These are phyloP conservation scores for Trichomonascaceae sp. DNA, from an alignment of 1,139 yeast species.

Conservation along the genomic window DNA sequence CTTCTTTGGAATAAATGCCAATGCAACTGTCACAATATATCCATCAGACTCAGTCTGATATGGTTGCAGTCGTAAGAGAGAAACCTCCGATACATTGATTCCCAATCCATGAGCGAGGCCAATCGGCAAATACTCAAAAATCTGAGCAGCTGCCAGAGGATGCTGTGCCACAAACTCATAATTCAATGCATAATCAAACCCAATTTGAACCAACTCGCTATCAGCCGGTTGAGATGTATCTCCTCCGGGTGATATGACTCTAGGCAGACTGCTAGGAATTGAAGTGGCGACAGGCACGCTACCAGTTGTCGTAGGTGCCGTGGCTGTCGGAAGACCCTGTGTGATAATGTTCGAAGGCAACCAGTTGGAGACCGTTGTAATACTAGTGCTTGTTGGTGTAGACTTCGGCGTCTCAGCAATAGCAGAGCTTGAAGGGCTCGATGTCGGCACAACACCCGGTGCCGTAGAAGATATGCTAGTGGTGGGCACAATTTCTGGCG, in stretches of 20 bases:
- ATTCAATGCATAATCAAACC: slow-evolving; percentile 36
- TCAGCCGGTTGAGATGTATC: slow-evolving; percentile 26
- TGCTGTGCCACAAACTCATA: slow-evolving; percentile 37
- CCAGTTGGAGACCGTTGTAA: slow-evolving; percentile 27
- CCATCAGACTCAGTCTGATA: slow-evolving; percentile 28
- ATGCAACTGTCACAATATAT: slow-evolving; percentile 36
- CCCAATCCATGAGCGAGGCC: slow-evolving; percentile 36
- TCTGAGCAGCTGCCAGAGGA: slow-evolving; percentile 40
- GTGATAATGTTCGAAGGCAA: slow-evolving; percentile 30
- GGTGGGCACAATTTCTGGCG: background rate
- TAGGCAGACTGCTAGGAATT: slow-evolving; percentile 31
- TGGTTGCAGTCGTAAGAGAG: slow-evolving; percentile 34
- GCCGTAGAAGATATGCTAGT: slow-evolving; percentile 7
- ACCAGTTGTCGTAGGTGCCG: slow-evolving; percentile 11
- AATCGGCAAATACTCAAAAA: slow-evolving; percentile 37
- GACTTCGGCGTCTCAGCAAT: slow-evolving; percentile 11
- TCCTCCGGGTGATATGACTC: slow-evolving; percentile 35
- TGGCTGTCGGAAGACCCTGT: slow-evolving; percentile 19
- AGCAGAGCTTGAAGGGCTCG: slow-evolving; percentile 9
- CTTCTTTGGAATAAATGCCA: slow-evolving; percentile 33
- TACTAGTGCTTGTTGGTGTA: slow-evolving; percentile 8
- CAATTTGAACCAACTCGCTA: slow-evolving; percentile 34
- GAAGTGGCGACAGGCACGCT: slow-evolving; percentile 20
- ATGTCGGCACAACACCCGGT: slow-evolving; percentile 4
- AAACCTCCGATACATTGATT: slow-evolving; percentile 23